A percentile compares a stretch with the other conserved stretches of the same genome.
Evolutionary conservation across 805 yeast genomes (phyloP).

Genomic region (Lipomyces orientalis): DNA sequence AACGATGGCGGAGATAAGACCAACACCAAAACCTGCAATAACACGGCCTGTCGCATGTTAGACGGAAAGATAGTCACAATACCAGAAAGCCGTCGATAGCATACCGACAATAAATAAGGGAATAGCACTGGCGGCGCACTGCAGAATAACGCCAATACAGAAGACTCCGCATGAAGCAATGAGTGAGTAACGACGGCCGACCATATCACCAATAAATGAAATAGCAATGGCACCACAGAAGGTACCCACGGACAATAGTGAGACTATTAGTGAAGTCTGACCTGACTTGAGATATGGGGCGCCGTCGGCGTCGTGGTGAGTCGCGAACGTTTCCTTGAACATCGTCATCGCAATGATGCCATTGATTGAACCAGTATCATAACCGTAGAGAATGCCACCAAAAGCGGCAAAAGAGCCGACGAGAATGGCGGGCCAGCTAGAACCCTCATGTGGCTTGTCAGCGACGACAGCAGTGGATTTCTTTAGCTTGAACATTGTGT

Average conservation of each 20-base stretch:
- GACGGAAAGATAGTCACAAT: not conserved
- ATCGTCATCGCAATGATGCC: conserved; percentile 71
- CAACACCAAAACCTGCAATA: conserved; percentile 77
- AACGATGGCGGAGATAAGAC: conserved; percentile 74
- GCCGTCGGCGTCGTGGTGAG: not conserved
- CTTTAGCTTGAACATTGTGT: not conserved
- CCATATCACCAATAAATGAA: conserved; percentile 67
- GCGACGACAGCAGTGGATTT: not conserved
- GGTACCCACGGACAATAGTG: conserved; percentile 86
- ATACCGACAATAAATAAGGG: conserved; percentile 57
- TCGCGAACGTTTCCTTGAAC: conserved; percentile 1
- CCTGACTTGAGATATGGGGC: conserved; percentile 11
- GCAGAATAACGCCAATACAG: conserved; percentile 72
- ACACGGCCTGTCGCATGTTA: conserved; percentile 57
- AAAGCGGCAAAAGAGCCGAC: conserved; percentile 84
- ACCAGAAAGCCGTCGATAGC: not conserved
- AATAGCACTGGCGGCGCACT: conserved; percentile 59
- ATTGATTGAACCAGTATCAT: conserved; percentile 85
- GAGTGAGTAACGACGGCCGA: conserved; percentile 66
- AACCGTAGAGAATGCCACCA: conserved; percentile 88
- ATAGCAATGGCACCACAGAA: conserved; percentile 72
- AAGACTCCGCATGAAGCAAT: conserved; percentile 61
- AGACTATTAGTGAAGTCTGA: conserved; percentile 64
- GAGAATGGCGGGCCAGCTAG: conserved; percentile 53
- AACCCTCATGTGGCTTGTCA: conserved; percentile 5